Base-by-base conservation (phyloP, 352 stramenopile genomes). In the Globisporangium camurandrum region DNA sequence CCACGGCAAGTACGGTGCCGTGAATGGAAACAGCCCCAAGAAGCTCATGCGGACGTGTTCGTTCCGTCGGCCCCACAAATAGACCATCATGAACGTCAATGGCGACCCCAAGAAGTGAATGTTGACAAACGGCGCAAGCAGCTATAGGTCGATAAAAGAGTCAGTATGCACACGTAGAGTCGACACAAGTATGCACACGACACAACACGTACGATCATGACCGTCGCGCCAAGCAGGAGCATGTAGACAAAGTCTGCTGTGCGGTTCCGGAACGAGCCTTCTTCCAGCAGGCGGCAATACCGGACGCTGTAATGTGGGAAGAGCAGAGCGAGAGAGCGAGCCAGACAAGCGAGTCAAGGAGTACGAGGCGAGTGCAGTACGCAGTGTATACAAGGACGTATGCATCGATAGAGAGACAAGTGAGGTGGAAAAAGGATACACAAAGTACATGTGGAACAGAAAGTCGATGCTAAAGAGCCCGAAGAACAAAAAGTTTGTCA, bases 71-170 rank as follows among this genome's bases (percentile, higher is more conserved):
- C 95, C 95, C 97, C 97, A 99, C 22, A 99, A 71, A 71, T 99
- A 99, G 5, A 99, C 87, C 96, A 99, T 99, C 96, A 99, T 99
- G 64, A 99, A 99, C n/a, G 96, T 98, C 23, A 99, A 74, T 16
- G 96, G 97, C 58, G 87, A 97, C 17, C 96, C 96, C 9, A 99
- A 74, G 69, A 99, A 99, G 54, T 97, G 92, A 34, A 99, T 96
- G 60, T 82, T 94, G 19, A 98, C 79, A 59, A 98, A 98, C 12
- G 95, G 93, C 37, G 96, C 95, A 11, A 98, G 76, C n/a, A 93
- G 64, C 84, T 96, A 26, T 14, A 11, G 17, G 10, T 14, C 44
- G 33, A 10, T 7, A 45, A 7, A 42, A n/a, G 8, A 49, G 3
- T 38, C 37, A 22, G 39, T 49, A 22, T 17, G 16, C 12, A 20